phyloP scores from a whole-genome alignment of 495 filamentous ascomycete species.

The Aspergillus nidulans region DNA sequence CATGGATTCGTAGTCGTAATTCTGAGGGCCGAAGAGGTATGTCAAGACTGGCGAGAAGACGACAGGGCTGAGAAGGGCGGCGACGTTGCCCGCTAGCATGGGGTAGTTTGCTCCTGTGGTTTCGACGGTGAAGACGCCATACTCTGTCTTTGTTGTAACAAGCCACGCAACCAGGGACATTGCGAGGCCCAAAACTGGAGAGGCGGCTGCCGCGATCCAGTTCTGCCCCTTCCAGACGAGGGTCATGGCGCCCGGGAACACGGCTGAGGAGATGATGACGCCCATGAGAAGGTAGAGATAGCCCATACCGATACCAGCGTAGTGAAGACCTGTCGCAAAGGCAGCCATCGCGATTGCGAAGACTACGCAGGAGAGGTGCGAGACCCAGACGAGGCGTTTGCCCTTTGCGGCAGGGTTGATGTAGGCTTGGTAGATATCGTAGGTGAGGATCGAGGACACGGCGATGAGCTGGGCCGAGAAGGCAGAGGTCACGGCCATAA shows the following conservation, averaged over 20 bases:
- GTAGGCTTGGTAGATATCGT: constrained; percentile 77
- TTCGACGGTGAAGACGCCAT: constrained; percentile 64
- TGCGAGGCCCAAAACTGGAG: constrained; percentile 71
- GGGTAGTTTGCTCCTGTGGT: constrained; percentile 81
- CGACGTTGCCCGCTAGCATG: constrained; percentile 84
- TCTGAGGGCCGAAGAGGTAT: constrained; percentile 64
- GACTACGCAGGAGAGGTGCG: constrained; percentile 67
- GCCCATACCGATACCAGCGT: constrained; percentile 63
- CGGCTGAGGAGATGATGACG: constrained; percentile 81
- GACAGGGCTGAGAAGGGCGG: constrained; percentile 74
- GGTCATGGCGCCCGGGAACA: constrained; percentile 77
- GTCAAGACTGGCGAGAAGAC: constrained; percentile 79
- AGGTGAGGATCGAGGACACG: constrained; percentile 88
- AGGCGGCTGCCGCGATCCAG: constrained; percentile 67
- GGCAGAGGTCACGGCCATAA: constrained; percentile 94
- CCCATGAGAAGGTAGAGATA: constrained; percentile 89
- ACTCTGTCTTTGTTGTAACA: constrained; percentile 77
- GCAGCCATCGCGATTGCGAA: constrained; percentile 82
- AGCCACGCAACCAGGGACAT: constrained; percentile 84
- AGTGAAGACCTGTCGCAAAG: constrained; percentile 79
- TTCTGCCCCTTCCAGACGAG: constrained; percentile 83
- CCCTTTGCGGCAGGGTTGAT: constrained; percentile 59
- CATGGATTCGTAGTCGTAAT: constrained; percentile 92
- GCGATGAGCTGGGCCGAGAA: constrained; percentile 89
- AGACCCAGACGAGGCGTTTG: constrained; percentile 78